Conservation (phyloP, 208 protist species). For the Trypanosoma melophagium region DNA sequence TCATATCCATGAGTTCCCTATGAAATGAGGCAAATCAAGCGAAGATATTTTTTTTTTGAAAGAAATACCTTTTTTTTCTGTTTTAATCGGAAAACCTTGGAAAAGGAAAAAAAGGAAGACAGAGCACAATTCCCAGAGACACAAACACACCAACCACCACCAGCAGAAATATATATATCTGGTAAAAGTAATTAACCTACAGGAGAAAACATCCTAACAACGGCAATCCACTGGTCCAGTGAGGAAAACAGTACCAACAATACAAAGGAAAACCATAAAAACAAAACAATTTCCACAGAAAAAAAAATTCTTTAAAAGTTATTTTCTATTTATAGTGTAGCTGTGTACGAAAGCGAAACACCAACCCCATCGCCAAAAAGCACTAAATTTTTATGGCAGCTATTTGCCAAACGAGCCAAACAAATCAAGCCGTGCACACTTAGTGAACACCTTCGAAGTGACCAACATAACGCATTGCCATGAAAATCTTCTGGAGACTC, state of each 20-base stretch:
- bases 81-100: too few relatives aligned
- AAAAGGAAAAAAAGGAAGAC: too few relatives aligned
- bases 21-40: too few relatives aligned
- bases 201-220: too few relatives aligned
- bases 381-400: constrained; percentile 58
- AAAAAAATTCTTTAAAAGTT: constrained; percentile 10
- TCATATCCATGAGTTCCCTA: constrained; percentile 5
- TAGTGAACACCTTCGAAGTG: constrained; percentile 26
- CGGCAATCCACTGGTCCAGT: too few relatives aligned
- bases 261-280: not conserved
- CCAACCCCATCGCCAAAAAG: constrained; percentile 35
- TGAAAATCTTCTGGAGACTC: constrained; percentile 42
- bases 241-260: too few relatives aligned
- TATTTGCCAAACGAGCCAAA: constrained; percentile 77
- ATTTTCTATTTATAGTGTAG: constrained; percentile 28
- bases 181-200: too few relatives aligned
- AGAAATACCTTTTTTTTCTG: too few relatives aligned
- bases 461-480: constrained; percentile 70
- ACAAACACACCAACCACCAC: too few relatives aligned
- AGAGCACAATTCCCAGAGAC: too few relatives aligned
- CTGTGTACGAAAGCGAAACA: constrained; percentile 49
- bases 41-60: too few relatives aligned
- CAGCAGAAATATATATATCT: too few relatives aligned
- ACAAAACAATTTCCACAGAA: constrained; percentile 11
- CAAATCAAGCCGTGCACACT: constrained; percentile 41